Evolutionary conservation across 108 stramenopile genomes (phyloP).

Genomic region (Skeletonema marinoi): DNA sequence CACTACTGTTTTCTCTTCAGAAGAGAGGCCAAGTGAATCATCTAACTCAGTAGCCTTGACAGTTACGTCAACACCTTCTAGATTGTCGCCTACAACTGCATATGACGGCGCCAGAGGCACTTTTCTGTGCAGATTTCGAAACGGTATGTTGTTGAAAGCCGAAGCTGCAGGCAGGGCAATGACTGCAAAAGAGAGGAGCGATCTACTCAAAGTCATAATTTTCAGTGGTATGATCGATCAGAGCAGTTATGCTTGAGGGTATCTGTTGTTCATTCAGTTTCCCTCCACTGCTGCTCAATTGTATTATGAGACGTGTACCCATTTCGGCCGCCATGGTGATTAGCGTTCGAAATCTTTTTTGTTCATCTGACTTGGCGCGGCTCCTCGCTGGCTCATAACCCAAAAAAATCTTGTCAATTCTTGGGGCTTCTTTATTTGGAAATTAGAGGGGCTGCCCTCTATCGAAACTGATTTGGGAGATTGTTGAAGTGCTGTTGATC

Average conservation of each 20-base stretch:
- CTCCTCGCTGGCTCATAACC: too few species aligned
- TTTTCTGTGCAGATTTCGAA: background rate
- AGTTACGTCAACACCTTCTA: background rate
- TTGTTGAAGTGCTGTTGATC: background rate
- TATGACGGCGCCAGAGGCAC: background rate
- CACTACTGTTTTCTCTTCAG: constrained; percentile 59
- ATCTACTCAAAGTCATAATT: background rate
- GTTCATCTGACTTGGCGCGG: background rate
- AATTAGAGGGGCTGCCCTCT: background rate
- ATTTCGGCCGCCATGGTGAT: background rate
- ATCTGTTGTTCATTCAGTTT: background rate
- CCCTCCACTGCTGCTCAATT: background rate
- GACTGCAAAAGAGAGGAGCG: background rate
- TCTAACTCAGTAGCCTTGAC: constrained; percentile 32
- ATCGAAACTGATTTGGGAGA: background rate
- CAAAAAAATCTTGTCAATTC: background rate
- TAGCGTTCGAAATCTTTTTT: background rate
- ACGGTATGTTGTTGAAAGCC: background rate
- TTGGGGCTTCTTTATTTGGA: background rate
- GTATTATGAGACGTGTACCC: background rate
- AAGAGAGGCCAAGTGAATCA: constrained; percentile 40
- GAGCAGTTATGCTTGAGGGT: background rate
- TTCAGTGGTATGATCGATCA: background rate
- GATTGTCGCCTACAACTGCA: background rate
- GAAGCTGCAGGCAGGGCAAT: background rate